phyloP scores from a whole-genome alignment of 306 rosid genomes.

The Alnus rubra region DNA sequence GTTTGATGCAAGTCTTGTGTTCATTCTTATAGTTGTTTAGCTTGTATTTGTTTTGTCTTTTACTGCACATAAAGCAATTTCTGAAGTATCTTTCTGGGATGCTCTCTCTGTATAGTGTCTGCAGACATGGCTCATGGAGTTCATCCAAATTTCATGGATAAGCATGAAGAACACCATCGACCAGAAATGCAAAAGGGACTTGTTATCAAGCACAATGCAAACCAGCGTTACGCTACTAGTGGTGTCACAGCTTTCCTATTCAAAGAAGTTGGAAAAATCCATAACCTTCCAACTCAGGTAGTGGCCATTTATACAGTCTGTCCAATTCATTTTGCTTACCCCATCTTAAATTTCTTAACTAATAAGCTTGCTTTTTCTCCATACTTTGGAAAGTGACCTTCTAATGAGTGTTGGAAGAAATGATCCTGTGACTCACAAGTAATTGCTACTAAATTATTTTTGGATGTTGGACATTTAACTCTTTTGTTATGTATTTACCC shows the following conservation, averaged over 20 bases:
- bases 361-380: neutral
- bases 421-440: neutral
- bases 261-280: conserved; percentile 74
- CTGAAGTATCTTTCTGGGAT: conserved; percentile 37
- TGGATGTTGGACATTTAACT: neutral
- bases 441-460: neutral
- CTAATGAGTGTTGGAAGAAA: neutral
- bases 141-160: conserved; percentile 89
- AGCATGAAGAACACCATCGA: conserved; percentile 91
- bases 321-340: conserved; percentile 7
- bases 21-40: neutral
- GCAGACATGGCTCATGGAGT: conserved; percentile 99
- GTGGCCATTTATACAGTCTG: conserved; percentile 15
- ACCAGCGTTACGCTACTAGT: conserved; percentile 95
- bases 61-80: conserved; percentile 17
- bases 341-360: neutral
- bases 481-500: neutral
- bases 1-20: neutral
- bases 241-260: conserved; percentile 90
- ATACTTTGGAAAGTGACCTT: neutral
- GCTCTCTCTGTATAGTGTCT: conserved; percentile 57
- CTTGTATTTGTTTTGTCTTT: conserved; percentile 8
- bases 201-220: conserved; percentile 91
- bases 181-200: conserved; percentile 92
- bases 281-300: conserved; percentile 91